Evolutionary conservation across 2,329 filamentous ascomycete species (phyloP).

Genomic region (Penicillium sclerotigenum): DNA sequence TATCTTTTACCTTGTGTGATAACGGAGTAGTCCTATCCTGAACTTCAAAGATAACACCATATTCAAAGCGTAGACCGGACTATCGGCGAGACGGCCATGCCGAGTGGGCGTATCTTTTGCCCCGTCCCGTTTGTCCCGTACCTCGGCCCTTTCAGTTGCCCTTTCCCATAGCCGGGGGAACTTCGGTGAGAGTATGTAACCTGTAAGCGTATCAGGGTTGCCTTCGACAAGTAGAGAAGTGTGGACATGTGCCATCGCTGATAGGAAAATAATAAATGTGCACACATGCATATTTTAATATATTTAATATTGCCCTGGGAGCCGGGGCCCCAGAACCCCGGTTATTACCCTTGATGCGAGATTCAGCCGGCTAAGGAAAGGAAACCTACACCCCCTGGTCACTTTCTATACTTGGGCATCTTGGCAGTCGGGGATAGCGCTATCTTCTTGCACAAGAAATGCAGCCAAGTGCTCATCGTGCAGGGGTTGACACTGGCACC

Average conservation of each 20-base stretch:
- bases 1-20: neutral
- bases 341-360: neutral
- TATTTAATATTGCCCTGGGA: neutral
- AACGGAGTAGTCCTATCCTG: neutral
- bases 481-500: conserved; percentile 7
- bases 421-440: neutral
- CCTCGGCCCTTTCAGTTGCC: neutral
- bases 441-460: conserved; percentile 4
- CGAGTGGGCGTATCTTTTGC: conserved; percentile 19
- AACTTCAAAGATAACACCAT: neutral
- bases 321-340: conserved; percentile 1
- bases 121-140: conserved; percentile 6
- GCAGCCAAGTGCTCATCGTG: neutral
- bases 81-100: conserved; percentile 7
- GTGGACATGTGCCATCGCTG: neutral
- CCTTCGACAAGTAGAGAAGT: neutral
- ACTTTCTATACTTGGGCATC: neutral
- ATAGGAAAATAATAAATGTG: neutral
- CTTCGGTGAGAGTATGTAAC: neutral
- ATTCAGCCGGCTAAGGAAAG: neutral
- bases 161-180: neutral
- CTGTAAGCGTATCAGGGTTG: neutral
- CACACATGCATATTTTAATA: neutral
- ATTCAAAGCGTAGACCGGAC: conserved; percentile 1
- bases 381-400: neutral